Evolutionary conservation across 2,329 filamentous ascomycete species (phyloP).

Genomic region (Davidsoniella neocaledoniae): DNA sequence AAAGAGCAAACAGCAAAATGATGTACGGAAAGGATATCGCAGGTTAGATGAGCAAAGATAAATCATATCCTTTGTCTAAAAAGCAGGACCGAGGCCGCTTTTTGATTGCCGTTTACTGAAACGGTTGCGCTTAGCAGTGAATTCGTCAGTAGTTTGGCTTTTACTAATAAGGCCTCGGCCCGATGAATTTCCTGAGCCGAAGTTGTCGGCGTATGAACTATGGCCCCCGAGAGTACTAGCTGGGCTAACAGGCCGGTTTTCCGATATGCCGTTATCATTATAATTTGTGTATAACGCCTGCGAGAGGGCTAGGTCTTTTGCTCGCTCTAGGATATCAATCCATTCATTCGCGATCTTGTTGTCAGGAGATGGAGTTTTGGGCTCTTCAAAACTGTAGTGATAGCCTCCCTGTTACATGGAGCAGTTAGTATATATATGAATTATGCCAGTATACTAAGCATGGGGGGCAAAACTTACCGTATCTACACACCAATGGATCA

Average conservation of each 20-base stretch:
- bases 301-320: conserved; percentile 66
- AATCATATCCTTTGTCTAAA: conserved; percentile 2
- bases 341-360: conserved; percentile 59
- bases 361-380: conserved; percentile 50
- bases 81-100: conserved; percentile 63
- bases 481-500: conserved; percentile 79
- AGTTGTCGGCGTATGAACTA: conserved; percentile 35
- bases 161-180: conserved; percentile 42
- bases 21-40: neutral
- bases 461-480: conserved; percentile 49
- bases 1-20: no score
- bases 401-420: conserved; percentile 51
- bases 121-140: conserved; percentile 38
- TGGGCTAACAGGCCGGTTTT: conserved; percentile 57
- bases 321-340: conserved; percentile 75
- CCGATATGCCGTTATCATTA: conserved; percentile 53
- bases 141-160: conserved; percentile 40
- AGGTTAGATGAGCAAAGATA: neutral
- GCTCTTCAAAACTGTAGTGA: conserved; percentile 85
- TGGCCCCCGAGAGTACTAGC: conserved; percentile 52
- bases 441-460: neutral
- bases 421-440: conserved; percentile 1
- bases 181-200: conserved; percentile 21
- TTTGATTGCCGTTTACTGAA: conserved; percentile 92
- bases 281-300: conserved; percentile 45